Base-by-base conservation (phyloP, 345 rosid species). In the Fremontodendron californicum region DNA sequence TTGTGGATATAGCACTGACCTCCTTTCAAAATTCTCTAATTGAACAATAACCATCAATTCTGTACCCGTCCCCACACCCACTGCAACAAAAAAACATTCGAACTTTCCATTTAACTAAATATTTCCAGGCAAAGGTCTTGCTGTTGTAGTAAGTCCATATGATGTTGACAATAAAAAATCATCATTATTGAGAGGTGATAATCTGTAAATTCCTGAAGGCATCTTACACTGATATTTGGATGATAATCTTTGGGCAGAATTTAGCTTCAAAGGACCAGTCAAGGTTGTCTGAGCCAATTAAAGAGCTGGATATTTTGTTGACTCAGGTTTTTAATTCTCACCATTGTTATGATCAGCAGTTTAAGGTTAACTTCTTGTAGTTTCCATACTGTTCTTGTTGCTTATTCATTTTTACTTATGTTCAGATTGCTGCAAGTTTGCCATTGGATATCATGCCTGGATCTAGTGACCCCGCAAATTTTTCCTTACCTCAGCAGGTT, bases 391-490 rank as follows among this genome's bases (percentile, higher is more conserved):
- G 73, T 54, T 75, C 13, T 35, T 52, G 48, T 62, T 63, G 52
- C 62, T 80, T 83, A 49, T 76, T 49, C 6, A 29, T 66, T 77
- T 52, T 57, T 43, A 57, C 60, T 40, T 57, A 60, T 80, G 35
- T 83, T 77, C 81, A 96, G 99, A 87, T 96, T 80, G 97, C 97
- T 80, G 95, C 98, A 81, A 91, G 97, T 68, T 80, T 94, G 80
- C 88, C 96, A 68, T 75, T 94, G 85, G 99, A 92, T 88, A 91
- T 96, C 83, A 91, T 96, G 97, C 96, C 99, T 9, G 99, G 99
- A 81, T 77, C 86, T 54, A 78, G 86, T 78, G 99, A 96, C 85
- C 97, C 99, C 43, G 98, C 99, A 75, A 96, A 96, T 82, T 94
- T 89, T 67, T 75, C 96, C 42, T 87, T 96, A 74, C 99, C 99